A percentile compares a stretch with the other conserved stretches of the same genome.
Conservation (phyloP, 1,284 basidiomycete genomes). For the Amylostereum areolatum region DNA sequence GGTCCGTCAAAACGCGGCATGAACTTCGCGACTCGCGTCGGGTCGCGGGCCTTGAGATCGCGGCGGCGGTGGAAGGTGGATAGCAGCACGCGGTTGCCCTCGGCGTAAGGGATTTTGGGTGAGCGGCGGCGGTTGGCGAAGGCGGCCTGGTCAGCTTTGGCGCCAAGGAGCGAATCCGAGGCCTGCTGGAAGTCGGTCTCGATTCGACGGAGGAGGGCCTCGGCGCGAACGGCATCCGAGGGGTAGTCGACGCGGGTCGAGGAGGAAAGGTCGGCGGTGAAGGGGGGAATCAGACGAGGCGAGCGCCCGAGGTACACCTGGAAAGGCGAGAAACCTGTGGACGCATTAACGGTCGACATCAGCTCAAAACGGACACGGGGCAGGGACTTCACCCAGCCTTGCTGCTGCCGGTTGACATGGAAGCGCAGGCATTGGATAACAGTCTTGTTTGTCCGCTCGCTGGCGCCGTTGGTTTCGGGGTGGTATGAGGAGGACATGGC, state of each 20-base stretch:
- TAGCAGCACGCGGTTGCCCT: conserved; percentile 8
- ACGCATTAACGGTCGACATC: conserved; percentile 23
- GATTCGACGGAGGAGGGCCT: neutral
- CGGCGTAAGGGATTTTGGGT: conserved; percentile 2
- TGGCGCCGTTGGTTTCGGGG: conserved; percentile 14
- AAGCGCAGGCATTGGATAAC: conserved; percentile 11
- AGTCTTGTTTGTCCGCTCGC: conserved; percentile 12
- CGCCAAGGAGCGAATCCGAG: conserved; percentile 11
- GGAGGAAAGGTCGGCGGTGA: conserved; percentile 3
- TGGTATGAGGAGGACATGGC: conserved; percentile 15
- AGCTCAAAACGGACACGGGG: conserved; percentile 26
- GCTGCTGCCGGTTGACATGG: conserved; percentile 22
- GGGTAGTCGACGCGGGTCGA: neutral
- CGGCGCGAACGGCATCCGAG: neutral
- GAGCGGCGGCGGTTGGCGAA: conserved; percentile 8
- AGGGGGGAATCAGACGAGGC: conserved; percentile 18
- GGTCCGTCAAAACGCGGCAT: conserved; percentile 16
- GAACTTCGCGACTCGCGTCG: conserved; percentile 15
- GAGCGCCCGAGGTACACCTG: conserved; percentile 10
- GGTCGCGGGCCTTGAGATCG: conserved; percentile 7
- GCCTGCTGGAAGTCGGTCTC: too few species aligned
- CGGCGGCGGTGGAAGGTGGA: conserved; percentile 12
- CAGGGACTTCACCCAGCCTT: conserved; percentile 25
- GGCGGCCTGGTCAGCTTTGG: conserved; percentile 13
- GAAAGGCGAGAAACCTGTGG: conserved; percentile 26